These are phyloP conservation scores for Talaromyces sp. DNA, from an alignment of 2,329 filamentous ascomycete genomes.

Conservation along the genomic window DNA sequence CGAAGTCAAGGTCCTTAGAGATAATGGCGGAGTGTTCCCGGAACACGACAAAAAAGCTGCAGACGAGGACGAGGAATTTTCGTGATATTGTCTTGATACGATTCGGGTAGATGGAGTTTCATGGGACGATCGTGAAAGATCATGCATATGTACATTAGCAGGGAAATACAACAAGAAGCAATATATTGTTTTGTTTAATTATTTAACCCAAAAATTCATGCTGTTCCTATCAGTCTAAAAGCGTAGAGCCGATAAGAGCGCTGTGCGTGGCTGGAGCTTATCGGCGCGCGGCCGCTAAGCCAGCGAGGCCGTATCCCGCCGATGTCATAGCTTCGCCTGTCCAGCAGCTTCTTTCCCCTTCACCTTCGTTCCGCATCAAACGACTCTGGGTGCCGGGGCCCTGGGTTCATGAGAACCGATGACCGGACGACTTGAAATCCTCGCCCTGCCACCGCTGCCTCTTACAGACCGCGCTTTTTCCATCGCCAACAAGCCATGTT, in stretches of 20 bases:
- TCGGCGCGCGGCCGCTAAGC: neutral
- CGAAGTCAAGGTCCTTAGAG: conserved; percentile 25
- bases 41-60: neutral
- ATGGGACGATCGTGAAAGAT: neutral
- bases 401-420: neutral
- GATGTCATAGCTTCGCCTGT: conserved; percentile 7
- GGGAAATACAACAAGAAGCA: neutral
- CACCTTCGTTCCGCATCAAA: neutral
- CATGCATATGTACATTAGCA: neutral
- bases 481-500: conserved; percentile 59
- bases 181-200: neutral
- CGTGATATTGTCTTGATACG: neutral
- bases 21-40: conserved; percentile 11
- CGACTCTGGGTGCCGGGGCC: neutral
- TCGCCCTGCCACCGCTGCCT: neutral
- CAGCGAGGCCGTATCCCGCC: neutral
- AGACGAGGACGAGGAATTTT: neutral
- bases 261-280: neutral
- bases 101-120: neutral
- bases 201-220: neutral
- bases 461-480: conserved; percentile 1
- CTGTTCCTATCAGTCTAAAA: neutral
- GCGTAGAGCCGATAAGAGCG: neutral
- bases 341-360: neutral
- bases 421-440: neutral